Evolutionary conservation across 1,139 yeast species (phyloP).

Genomic region (Lodderomyces oxycetoniae): DNA sequence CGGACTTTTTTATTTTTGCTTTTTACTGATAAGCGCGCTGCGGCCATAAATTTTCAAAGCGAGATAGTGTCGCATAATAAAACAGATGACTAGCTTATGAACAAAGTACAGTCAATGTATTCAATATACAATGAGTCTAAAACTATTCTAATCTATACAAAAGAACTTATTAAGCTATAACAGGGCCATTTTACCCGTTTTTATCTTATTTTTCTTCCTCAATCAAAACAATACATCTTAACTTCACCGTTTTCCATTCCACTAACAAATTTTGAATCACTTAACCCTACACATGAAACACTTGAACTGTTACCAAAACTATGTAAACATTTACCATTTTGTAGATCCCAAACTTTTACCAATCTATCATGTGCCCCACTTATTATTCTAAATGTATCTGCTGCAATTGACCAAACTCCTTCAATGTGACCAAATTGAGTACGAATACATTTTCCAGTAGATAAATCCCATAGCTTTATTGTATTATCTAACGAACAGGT

Average conservation of each 20-base stretch:
- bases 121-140: too few species aligned
- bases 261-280: slow-evolving; percentile 84
- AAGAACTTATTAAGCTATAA: background rate
- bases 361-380: slow-evolving; percentile 91
- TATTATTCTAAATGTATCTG: slow-evolving; percentile 89
- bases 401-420: slow-evolving; percentile 95
- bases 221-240: slow-evolving; percentile 74
- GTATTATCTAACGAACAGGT: slow-evolving; percentile 92
- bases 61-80: too few species aligned
- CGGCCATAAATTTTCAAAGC: too few species aligned
- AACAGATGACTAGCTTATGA: too few species aligned
- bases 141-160: background rate
- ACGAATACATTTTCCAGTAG: slow-evolving; percentile 79
- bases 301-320: slow-evolving; percentile 76
- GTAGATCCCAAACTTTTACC: slow-evolving; percentile 94
- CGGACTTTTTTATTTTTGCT: too few species aligned
- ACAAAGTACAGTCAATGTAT: too few species aligned
- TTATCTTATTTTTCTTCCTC: slow-evolving; percentile 3
- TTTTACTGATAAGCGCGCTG: too few species aligned
- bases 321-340: slow-evolving; percentile 88
- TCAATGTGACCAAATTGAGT: slow-evolving; percentile 97
- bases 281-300: slow-evolving; percentile 82
- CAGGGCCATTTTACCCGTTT: background rate
- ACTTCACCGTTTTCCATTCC: slow-evolving; percentile 88
- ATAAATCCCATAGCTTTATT: slow-evolving; percentile 87